phyloP scores from a whole-genome alignment of 306 rosid species.

The cucumber (Cucumis sativus) region Cucumber_9930_V3 NC_026658.2:527001-527500 shows the following conservation, averaged over 20 bases:
- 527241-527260: constrained; percentile 77
- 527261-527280: constrained; percentile 59
- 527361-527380: constrained; percentile 60
- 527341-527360: constrained; percentile 77
- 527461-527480: neutral
- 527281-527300: constrained; percentile 74
- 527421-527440: neutral
- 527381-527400: constrained; percentile 18
- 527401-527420: neutral
- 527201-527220: constrained; percentile 86
- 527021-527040: neutral
- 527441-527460: neutral
- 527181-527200: constrained; percentile 85
- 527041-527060: constrained; percentile 35
- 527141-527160: constrained; percentile 50
- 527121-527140: constrained; percentile 87
- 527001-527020: neutral
- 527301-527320: constrained; percentile 77
- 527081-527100: constrained; percentile 82
- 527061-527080: constrained; percentile 76
- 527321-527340: constrained; percentile 81
- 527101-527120: constrained; percentile 87
- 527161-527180: constrained; percentile 50
- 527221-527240: constrained; percentile 63
- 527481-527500: neutral